A percentile compares a stretch with the other conserved stretches of the same genome.
Conservation (phyloP, 2,329 filamentous ascomycete genomes). For the Colletotrichum horii region DNA sequence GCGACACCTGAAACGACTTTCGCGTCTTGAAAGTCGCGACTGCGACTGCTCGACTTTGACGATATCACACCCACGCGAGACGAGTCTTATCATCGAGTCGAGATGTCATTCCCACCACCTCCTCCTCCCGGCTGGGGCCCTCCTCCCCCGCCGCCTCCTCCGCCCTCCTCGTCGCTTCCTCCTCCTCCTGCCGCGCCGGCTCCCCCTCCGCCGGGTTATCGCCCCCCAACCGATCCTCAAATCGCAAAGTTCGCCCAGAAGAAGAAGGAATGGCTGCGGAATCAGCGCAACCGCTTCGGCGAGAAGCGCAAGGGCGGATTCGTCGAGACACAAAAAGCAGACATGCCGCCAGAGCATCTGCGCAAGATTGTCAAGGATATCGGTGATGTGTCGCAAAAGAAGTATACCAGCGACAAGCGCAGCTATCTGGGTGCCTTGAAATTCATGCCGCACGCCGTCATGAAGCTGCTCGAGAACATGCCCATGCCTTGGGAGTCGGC, state of each 20-base stretch:
- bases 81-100: conserved; percentile 22
- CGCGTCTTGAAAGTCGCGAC: conserved; percentile 22
- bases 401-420: conserved; percentile 97
- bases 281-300: conserved; percentile 89
- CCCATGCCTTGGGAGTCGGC: conserved; percentile 99
- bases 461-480: conserved; percentile 99
- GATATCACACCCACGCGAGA: conserved; percentile 10
- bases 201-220: conserved; percentile 86
- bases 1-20: conserved; percentile 1
- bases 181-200: conserved; percentile 63
- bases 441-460: conserved; percentile 98
- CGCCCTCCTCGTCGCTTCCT: conserved; percentile 61
- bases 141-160: conserved; percentile 53
- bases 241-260: conserved; percentile 96
- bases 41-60: conserved; percentile 21
- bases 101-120: conserved; percentile 61
- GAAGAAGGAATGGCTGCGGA: conserved; percentile 97
- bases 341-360: conserved; percentile 97
- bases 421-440: conserved; percentile 97
- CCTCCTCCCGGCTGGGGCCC: conserved; percentile 64
- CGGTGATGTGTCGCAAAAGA: conserved; percentile 98
- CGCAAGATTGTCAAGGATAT: conserved; percentile 99
- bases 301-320: conserved; percentile 98
- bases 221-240: conserved; percentile 80
- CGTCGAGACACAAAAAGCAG: conserved; percentile 96